Evolutionary conservation across 495 filamentous ascomycete genomes (phyloP), one percentile per base, ranked within the genome.

Genomic region (Podospora pseudocomata): DNA sequence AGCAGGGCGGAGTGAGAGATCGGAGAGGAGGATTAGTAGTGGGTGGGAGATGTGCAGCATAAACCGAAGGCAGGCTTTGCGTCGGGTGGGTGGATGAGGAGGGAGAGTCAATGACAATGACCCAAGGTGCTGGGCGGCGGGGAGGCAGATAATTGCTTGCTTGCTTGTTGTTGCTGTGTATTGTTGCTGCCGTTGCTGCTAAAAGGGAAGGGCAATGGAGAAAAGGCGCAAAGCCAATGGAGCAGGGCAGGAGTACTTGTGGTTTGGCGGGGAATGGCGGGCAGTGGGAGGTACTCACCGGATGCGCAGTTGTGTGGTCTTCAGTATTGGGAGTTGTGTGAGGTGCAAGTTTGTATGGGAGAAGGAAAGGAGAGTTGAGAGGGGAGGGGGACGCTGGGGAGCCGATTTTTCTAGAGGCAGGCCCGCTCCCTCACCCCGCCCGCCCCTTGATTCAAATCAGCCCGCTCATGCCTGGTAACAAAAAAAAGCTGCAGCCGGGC

Each of bases 321-420:
- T 73, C 65, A 55, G 74, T 44, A 62, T 65, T 65, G 68, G 53
- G 75, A 72, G 78, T 64, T 64, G 53, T 67, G 64, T 68, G 74
- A 70, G 27, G 32, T 28, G 60, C 60, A 62, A 71, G 76, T 82
- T 83, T 83, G 82, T 83, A 82, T 80, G 81, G 77, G 80, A 83
- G 81, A 76, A 77, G 74, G 73, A 70, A 71, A 74, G 79, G 79
- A 81, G 79, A 80, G 81, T 87, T 87, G 78, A 75, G 72, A 73
- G 76, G 70, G 73, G 70, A 85, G 86, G 86, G 82, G 86, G 79
- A 76, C 72, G 76, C 75, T 79, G 74, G 75, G 70, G 76, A 77
- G 76, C 80, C 80, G 81, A 85, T 86, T 88, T 87, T 86, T 87
- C 84, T 86, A 85, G 83, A 82, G 77, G 80, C 80, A 79, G 39